Evolutionary conservation across 148 eudicot genomes (phyloP).

Genomic region (Rheum nobile): DNA sequence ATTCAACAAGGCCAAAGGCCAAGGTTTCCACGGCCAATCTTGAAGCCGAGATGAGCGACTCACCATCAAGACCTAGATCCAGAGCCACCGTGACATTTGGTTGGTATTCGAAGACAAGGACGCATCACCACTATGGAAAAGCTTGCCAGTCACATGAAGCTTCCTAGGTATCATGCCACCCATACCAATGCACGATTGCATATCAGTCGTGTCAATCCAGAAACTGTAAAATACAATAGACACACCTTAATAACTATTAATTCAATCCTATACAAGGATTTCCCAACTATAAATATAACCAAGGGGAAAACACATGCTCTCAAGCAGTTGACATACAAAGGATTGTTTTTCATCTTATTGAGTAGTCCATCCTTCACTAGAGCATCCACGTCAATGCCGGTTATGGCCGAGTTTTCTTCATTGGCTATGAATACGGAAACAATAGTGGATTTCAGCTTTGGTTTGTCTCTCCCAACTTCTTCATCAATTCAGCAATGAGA

Average conservation of each 20-base stretch:
- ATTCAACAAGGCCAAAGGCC: no score
- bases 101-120: no score
- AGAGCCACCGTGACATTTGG: no score
- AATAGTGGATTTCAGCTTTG: conserved; percentile 69
- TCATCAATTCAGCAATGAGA: conserved; percentile 80
- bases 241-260: background rate
- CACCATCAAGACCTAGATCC: no score
- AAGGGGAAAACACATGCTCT: background rate
- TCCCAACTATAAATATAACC: background rate
- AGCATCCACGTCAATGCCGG: conserved; percentile 94
- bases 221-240: conserved; percentile 32
- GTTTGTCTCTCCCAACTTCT: conserved; percentile 72
- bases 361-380: conserved; percentile 79
- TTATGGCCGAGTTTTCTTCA: conserved; percentile 83
- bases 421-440: conserved; percentile 95
- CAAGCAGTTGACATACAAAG: conserved; percentile 47
- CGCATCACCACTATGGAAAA: conserved; percentile 99
- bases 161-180: conserved; percentile 93
- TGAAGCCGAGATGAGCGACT: no score
- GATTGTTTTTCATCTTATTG: conserved; percentile 68
- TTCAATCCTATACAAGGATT: background rate
- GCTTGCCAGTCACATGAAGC: conserved; percentile 72
- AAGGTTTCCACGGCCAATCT: no score
- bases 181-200: conserved; percentile 98
- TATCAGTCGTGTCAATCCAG: conserved; percentile 99